A percentile compares a stretch with the other conserved stretches of the same genome.
Conservation (phyloP, 2,329 filamentous ascomycete genomes). For the Chaetomiaceae sp. region DNA sequence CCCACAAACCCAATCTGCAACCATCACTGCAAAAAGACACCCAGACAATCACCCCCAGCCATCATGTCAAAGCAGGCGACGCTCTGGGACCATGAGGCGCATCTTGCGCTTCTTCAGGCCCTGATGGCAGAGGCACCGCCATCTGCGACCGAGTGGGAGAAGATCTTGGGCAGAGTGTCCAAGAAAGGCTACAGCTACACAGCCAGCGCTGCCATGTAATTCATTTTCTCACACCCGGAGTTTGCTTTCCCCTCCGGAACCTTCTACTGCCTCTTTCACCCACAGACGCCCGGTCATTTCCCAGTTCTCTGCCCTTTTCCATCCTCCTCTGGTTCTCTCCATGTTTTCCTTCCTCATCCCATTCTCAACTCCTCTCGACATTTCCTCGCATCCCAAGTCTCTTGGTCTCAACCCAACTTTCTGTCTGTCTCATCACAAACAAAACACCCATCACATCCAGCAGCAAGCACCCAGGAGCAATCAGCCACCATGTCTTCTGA, state of each 20-base stretch:
- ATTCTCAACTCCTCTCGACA: conserved; percentile 4
- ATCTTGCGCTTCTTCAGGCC: conserved; percentile 33
- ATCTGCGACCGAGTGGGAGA: conserved; percentile 23
- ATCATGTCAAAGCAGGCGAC: conserved; percentile 22
- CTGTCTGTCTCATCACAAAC: no score
- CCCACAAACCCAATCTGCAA: not conserved
- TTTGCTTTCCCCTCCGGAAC: not conserved
- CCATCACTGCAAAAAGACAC: not conserved
- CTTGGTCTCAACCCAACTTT: not conserved
- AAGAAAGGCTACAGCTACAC: conserved; percentile 38
- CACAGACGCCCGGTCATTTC: not conserved
- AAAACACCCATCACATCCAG: not conserved
- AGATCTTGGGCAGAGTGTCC: conserved; percentile 20
- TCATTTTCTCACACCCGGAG: not conserved
- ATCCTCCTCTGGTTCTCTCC: not conserved
- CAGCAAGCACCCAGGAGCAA: not conserved
- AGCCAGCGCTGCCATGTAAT: conserved; percentile 39
- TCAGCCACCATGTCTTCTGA: not conserved
- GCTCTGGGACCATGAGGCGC: conserved; percentile 27
- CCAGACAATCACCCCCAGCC: not conserved
- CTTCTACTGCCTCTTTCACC: not conserved
- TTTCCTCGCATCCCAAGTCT: not conserved
- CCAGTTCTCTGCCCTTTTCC: no score
- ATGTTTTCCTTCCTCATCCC: not conserved
- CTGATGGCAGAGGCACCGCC: conserved; percentile 30